These are phyloP conservation scores for Herpetomonas tarakana DNA, from an alignment of 208 protist genomes.

Conservation along the genomic window DNA sequence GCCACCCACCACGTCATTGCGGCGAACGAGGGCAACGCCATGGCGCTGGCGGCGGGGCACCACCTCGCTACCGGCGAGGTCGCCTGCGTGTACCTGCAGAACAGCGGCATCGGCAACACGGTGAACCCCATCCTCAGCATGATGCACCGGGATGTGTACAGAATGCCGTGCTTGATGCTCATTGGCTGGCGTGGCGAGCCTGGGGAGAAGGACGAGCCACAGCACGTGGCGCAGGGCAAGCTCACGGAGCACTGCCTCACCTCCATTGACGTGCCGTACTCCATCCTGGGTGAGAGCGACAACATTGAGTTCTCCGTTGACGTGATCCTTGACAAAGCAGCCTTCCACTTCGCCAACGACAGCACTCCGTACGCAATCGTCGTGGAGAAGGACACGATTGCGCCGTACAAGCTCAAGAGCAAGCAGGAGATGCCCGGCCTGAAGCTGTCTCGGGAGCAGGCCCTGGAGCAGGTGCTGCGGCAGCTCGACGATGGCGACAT, in stretches of 20 bases:
- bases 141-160: conserved; percentile 58
- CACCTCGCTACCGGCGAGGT: conserved; percentile 76
- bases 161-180: conserved; percentile 78
- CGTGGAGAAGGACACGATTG: conserved; percentile 51
- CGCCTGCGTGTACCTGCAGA: conserved; percentile 74
- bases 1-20: conserved; percentile 65
- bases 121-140: conserved; percentile 80
- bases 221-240: conserved; percentile 67
- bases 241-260: conserved; percentile 53
- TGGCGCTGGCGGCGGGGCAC: conserved; percentile 77
- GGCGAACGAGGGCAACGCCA: conserved; percentile 81
- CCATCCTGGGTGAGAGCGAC: conserved; percentile 51
- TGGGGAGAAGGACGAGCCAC: conserved; percentile 61
- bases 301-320: conserved; percentile 51
- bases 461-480: conserved; percentile 65
- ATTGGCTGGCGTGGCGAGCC: conserved; percentile 78
- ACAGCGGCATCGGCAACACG: conserved; percentile 71
- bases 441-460: conserved; percentile 49
- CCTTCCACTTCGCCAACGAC: conserved; percentile 43
- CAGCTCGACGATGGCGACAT: conserved; percentile 51
- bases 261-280: conserved; percentile 42
- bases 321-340: conserved; percentile 45
- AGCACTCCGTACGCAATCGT: conserved; percentile 73
- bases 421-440: conserved; percentile 26
- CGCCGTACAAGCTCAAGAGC: conserved; percentile 22